Conservation (phyloP, 805 yeast genomes). For the Millerozyma miso region DNA sequence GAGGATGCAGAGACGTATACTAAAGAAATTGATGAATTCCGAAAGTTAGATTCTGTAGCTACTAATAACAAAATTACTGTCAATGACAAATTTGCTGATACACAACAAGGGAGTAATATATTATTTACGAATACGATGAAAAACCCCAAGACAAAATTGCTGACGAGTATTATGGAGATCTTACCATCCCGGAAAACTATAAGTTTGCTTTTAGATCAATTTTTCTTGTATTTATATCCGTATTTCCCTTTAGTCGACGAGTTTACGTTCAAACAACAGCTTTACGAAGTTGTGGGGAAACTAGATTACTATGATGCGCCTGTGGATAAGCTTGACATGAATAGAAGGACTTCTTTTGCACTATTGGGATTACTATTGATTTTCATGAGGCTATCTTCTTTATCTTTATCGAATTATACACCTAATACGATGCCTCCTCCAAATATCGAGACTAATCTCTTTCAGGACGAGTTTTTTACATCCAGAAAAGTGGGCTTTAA, state of each 20-base stretch:
- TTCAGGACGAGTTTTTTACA: background rate
- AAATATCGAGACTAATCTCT: slow-evolving; percentile 13
- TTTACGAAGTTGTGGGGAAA: slow-evolving; percentile 44
- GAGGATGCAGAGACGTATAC: slow-evolving; percentile 2
- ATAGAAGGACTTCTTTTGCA: slow-evolving; percentile 31
- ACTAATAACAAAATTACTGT: background rate
- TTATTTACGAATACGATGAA: background rate
- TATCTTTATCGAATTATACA: slow-evolving; percentile 16
- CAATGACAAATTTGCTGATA: too few relatives aligned
- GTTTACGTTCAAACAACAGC: slow-evolving; percentile 38
- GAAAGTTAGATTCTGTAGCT: background rate
- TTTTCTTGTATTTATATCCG: slow-evolving; percentile 56
- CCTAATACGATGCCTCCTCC: slow-evolving; percentile 16
- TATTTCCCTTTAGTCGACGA: slow-evolving; percentile 68
- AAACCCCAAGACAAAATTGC: slow-evolving; percentile 19
- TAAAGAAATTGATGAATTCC: background rate
- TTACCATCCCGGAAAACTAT: slow-evolving; percentile 54
- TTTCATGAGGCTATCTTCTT: slow-evolving; percentile 31
- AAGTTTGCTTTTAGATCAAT: slow-evolving; percentile 54
- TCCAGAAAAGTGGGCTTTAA: background rate
- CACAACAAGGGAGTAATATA: background rate
- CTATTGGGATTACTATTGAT: slow-evolving; percentile 29
- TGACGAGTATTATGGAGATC: slow-evolving; percentile 36
- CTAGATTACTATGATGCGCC: slow-evolving; percentile 19
- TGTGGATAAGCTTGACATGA: slow-evolving; percentile 20